Base-by-base conservation (phyloP, 129 eudicot species). In the Flaveria brownii region DNA sequence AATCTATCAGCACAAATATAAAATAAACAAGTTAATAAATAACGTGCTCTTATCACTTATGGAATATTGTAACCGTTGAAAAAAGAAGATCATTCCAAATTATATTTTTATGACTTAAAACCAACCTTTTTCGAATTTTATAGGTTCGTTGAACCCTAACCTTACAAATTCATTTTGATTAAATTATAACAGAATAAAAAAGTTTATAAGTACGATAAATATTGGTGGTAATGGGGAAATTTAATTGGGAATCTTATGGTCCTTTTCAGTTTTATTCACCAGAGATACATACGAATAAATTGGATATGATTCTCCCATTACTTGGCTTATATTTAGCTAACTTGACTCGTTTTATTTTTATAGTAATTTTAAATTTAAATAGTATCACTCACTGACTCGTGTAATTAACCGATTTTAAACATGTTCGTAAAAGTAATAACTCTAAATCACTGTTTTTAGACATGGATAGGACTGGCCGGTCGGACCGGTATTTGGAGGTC, bases 251-350 rank as follows among this genome's bases (percentile, higher is more conserved):
- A 78, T 64, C 45, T 46, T 78, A 43, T 78, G 82, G 66, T 70
- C 71, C 77, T 71, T 49, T 61, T 61, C 43, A 70, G 73, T 79
- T 79, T 71, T 62, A 66, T 74, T 66, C 71, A 74, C 39, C 54
- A 52, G 50, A 79, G 78, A 80, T 80, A 80, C 80, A 80, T 62
- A 66, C 47, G 75, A 80, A 73, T 74, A 74, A 73, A 45, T 56
- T 47, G 71, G 73, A 80, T 80, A 66, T 80, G 76, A 74, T 80
- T 54, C 70, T 55, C 60, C 61, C 67, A 63, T 67, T 45, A 73
- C 62, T 74, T 30, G 45, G 54, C 68, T 36, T 36, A 36, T 36
- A 36, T 36, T 7, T 36, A 36, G 41, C 41, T 36, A 36, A 36
- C 41, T 36, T 36, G 47, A 8, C 47, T 43, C 47, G 2, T 43